These are phyloP conservation scores for Anisodus tanguticus DNA, from an alignment of 257 asterid species.

Conservation along the genomic window DNA sequence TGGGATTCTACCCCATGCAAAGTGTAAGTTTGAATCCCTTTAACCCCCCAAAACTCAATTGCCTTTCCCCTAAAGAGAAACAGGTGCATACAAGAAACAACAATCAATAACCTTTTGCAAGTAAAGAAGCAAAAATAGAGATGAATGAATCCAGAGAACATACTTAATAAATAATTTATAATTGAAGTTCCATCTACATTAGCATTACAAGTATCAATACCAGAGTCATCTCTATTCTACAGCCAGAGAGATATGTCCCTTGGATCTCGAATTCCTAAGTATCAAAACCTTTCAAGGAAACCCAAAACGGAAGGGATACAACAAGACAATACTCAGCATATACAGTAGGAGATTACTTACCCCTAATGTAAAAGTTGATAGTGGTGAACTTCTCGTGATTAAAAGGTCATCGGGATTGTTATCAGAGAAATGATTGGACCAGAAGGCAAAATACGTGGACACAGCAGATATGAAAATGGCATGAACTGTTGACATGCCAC, in stretches of 20 bases:
- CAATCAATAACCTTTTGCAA: not conserved
- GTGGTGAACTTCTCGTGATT: slow-evolving; percentile 69
- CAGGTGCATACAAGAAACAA: not conserved
- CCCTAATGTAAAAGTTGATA: slow-evolving; percentile 84
- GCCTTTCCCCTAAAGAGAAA: not conserved
- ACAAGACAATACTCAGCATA: slow-evolving; percentile 27
- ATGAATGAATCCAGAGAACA: slow-evolving; percentile 5
- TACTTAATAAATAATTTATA: not conserved
- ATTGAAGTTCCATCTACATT: not conserved
- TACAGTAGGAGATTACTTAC: slow-evolving; percentile 46
- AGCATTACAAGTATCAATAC: slow-evolving; percentile 10
- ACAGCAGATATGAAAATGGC: slow-evolving; percentile 74
- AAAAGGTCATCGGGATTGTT: slow-evolving; percentile 53
- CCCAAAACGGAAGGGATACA: slow-evolving; percentile 14
- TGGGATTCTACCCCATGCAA: not conserved
- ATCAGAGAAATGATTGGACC: slow-evolving; percentile 83
- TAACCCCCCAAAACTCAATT: not conserved
- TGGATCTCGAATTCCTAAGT: slow-evolving; percentile 9
- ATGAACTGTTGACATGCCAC: slow-evolving; percentile 88
- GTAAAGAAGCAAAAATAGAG: not conserved
- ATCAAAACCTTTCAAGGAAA: not conserved
- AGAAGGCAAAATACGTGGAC: slow-evolving; percentile 84
- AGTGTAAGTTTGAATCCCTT: not conserved
- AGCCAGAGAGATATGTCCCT: not conserved
- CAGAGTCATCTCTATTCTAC: slow-evolving; percentile 5